Base-by-base conservation (phyloP, 805 yeast species). In the Candida silvatica region DNA sequence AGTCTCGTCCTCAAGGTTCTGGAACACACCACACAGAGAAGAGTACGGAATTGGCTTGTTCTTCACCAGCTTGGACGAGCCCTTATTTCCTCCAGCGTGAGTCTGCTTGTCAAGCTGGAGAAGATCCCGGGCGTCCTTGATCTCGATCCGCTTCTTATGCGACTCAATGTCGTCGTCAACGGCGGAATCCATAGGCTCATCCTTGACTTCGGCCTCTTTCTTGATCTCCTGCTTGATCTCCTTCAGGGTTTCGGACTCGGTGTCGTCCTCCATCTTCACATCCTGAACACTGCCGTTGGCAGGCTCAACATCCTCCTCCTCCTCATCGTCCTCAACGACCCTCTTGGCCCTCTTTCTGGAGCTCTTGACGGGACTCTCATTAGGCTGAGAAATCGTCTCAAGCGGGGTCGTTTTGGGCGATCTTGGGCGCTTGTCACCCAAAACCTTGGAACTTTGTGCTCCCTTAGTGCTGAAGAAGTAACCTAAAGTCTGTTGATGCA, bases 1-100 rank as follows among this genome's bases (percentile, higher is more conserved):
- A 2, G 95, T 67, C 22, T 87, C 94, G 2, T 68, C 58, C 51
- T 88, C 97, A 35, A 92, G 69, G 37, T 71, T 65, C 41, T 82
- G 86, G 59, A 90, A 90, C 4, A 83, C 72, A 5, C 71, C 69
- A 18, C 81, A 71, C 24, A 80, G 47, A 17, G 65, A 61, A 3
- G 61, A 44, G 42, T 70, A 71, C 34, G 48, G 46, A 3, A 54
- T 45, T 15, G 57, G 56, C 31, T 46, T 46, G 12, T 35, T 23
- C 3, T 43, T 27, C 9, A 30, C 22, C 6, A 33, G 17, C 19
- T 29, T 29, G 33, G 26, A 9, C 9, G 36, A 18, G 9, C 9
- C 17, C 5, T 30, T 22, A 9, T 14, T 11, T 5, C 28, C n/a
- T 8, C 15, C 20, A 6, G 27, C 34, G 12, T 7, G 24, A 8